These are phyloP conservation scores for Clonostachys rosea DNA, from an alignment of 2,329 filamentous ascomycete species.

Conservation along the genomic window DNA sequence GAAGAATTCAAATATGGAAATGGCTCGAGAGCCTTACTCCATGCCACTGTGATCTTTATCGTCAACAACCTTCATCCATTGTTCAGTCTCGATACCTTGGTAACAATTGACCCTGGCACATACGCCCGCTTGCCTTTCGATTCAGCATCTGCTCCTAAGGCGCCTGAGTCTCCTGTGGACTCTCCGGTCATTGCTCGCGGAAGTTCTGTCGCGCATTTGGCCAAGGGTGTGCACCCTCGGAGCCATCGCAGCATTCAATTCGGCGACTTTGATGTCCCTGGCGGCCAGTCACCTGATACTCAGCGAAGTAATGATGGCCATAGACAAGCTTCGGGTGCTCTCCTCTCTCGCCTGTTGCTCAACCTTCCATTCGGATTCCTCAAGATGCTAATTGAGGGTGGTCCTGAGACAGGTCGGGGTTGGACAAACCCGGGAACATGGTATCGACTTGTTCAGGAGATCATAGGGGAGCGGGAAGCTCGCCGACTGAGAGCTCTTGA, in stretches of 20 bases:
- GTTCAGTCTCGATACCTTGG: constrained; percentile 52
- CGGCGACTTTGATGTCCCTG: constrained; percentile 52
- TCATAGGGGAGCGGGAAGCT: constrained; percentile 53
- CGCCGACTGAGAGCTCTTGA: constrained; percentile 43
- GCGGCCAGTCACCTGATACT: no score
- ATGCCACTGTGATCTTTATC: constrained; percentile 53
- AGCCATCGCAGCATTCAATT: constrained; percentile 75
- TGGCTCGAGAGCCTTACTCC: constrained; percentile 48
- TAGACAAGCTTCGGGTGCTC: constrained; percentile 27
- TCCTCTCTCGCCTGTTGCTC: constrained; percentile 62
- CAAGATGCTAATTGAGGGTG: constrained; percentile 60
- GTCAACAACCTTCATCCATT: constrained; percentile 53
- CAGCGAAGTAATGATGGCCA: no score
- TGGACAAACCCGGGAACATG: constrained; percentile 38
- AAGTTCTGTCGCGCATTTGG: constrained; percentile 23
- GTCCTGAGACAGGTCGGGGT: constrained; percentile 41
- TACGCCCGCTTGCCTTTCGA: constrained; percentile 33
- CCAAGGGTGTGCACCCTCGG: constrained; percentile 24
- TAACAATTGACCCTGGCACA: constrained; percentile 20
- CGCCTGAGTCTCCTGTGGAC: constrained; percentile 4
- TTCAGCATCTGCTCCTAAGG: constrained; percentile 6
- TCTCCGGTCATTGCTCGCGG: constrained; percentile 25
- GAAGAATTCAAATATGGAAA: constrained; percentile 47
- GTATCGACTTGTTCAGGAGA: constrained; percentile 40
- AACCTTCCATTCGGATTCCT: constrained; percentile 66